phyloP scores from a whole-genome alignment of 331 rosid species.

The Quercus phellos region DNA sequence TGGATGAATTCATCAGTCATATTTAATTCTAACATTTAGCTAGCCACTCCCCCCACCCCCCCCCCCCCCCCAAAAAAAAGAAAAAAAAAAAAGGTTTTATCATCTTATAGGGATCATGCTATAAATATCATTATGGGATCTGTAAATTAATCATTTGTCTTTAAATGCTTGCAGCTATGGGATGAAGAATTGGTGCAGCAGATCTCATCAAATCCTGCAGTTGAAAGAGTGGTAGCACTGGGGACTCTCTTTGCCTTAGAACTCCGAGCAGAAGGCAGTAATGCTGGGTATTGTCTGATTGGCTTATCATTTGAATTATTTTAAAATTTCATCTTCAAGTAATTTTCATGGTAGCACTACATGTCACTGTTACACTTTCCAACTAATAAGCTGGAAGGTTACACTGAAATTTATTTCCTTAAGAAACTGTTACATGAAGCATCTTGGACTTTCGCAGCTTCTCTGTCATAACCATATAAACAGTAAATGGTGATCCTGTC shows the following conservation, averaged over 20 bases:
- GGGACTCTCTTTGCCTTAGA: slow-evolving; percentile 88
- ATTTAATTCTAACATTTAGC: neutral
- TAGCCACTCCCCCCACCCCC: neutral
- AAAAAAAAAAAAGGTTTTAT: neutral
- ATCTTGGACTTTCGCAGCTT: neutral
- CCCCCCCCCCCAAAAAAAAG: neutral
- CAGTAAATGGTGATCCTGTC: neutral
- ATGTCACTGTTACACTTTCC: neutral
- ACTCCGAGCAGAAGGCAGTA: slow-evolving; percentile 67
- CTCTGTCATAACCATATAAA: neutral
- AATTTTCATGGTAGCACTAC: neutral
- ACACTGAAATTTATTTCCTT: neutral
- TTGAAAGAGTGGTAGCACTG: slow-evolving; percentile 67
- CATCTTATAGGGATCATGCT: neutral
- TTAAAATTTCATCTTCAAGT: neutral
- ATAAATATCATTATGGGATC: neutral
- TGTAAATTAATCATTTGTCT: neutral
- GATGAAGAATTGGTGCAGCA: slow-evolving; percentile 55
- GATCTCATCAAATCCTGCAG: slow-evolving; percentile 67
- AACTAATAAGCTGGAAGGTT: neutral
- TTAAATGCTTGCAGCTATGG: slow-evolving; percentile 65
- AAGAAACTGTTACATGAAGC: neutral
- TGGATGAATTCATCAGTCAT: neutral
- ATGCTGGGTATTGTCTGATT: slow-evolving; percentile 59
- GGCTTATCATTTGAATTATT: neutral